Conservation (phyloP, 139 green algal species). For the Nannochloris sp. region DNA sequence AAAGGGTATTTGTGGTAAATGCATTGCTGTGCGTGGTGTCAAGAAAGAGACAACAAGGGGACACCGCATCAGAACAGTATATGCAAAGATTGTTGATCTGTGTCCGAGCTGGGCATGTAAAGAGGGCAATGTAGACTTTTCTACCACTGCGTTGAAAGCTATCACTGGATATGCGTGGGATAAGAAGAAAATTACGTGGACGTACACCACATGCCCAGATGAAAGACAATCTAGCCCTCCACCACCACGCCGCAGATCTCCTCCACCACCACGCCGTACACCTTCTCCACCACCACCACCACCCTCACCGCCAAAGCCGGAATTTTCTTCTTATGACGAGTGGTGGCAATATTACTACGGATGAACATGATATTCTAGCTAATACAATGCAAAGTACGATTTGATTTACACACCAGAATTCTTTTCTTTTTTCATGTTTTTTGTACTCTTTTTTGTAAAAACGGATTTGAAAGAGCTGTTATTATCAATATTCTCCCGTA, state of each 20-base stretch:
- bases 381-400: too few relatives aligned
- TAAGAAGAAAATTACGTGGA: constrained; percentile 14
- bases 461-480: too few relatives aligned
- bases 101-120: constrained; percentile 4
- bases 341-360: too few relatives aligned
- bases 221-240: too few relatives aligned
- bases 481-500: not conserved
- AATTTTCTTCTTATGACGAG: too few relatives aligned
- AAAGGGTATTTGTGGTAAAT: constrained; percentile 10
- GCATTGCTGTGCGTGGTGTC: constrained; percentile 3
- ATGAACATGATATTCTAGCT: too few relatives aligned
- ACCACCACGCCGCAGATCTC: too few relatives aligned
- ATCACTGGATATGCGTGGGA: constrained; percentile 17
- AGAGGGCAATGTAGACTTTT: constrained; percentile 15
- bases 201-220: not conserved
- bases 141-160: constrained; percentile 9
- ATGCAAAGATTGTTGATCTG: constrained; percentile 11
- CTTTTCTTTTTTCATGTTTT: not conserved
- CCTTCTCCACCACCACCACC: too few relatives aligned
- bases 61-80: not conserved
- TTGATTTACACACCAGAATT: not conserved
- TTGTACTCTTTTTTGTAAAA: too few relatives aligned
- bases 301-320: too few relatives aligned
- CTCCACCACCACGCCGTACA: too few relatives aligned
- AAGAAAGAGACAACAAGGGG: not conserved